Evolutionary conservation across 2,329 filamentous ascomycete genomes (phyloP), one percentile per base, ranked within the genome.

Genomic region (Pestalotiopsis sp.): DNA sequence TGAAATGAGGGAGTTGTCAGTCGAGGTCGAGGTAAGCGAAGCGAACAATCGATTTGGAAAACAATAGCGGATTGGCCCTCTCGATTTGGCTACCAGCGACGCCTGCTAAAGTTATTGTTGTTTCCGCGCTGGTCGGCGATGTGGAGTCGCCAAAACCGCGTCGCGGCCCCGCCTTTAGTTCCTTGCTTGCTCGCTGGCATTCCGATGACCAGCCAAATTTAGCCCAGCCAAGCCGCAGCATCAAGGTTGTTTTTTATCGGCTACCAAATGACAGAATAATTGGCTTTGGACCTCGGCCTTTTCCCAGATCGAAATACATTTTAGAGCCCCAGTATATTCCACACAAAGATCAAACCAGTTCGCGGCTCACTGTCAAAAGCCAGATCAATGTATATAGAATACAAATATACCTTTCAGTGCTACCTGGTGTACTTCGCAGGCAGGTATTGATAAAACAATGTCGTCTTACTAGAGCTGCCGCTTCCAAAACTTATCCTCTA

Each of bases 101-200:
- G n/a, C 7, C 62, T 25, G 62, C 62, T 23, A 23, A 45, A 23
- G 38, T 39, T 45, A 64, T 64, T 64, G 62, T 64, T 64, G 62
- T 49, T 64, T 64, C 62, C 62, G 20, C 25, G 27, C 31, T 62
- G 59, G 59, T 27, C 27, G 57, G 57, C 23, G 57, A 52, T n/a
- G 45, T 52, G 45, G 45, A 52, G 45, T 52, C 20, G 7, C 45
- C 45, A 52, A 52, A n/a, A 52, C 45, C 45, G 45, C 45, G 45
- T 52, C 45, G 45, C 45, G 17, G 45, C 45, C 45, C 45, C 45
- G 45, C 45, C 14, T 52, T 52, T 20, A 52, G 45, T 52, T 52
- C 31, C 31, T 9, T 31, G 31, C 31, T 36, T 36, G 6, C 7
- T 36, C 1, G 45, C 45, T 52, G 45, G 45, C 45, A 17, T 20